phyloP scores from a whole-genome alignment of 1,284 basidiomycete species.

The Ganoderma resinaceum region DNA sequence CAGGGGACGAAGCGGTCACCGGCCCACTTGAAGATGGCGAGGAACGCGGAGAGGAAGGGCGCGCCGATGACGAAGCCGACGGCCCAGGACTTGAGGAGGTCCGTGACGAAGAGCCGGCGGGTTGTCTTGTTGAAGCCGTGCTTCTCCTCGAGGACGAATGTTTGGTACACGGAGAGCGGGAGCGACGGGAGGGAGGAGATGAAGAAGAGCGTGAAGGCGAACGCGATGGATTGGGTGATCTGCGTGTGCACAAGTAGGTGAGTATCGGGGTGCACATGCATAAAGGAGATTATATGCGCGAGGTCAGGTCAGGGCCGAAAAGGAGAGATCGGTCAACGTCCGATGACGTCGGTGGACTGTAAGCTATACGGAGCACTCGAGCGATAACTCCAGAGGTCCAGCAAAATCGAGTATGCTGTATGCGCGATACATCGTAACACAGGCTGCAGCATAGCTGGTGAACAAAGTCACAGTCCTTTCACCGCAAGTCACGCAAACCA shows the following conservation, averaged over 20 bases:
- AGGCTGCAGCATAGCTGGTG: too few relatives aligned
- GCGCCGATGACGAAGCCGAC: conserved; percentile 82
- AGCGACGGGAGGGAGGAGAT: conserved; percentile 73
- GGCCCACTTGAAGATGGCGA: conserved; percentile 92
- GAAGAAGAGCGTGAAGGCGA: conserved; percentile 73
- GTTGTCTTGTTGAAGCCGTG: conserved; percentile 99
- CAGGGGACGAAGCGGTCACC: conserved; percentile 90
- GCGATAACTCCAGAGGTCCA: too few relatives aligned
- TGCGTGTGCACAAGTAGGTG: conserved; percentile 38
- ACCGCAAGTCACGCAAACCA: too few relatives aligned
- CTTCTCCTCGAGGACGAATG: conserved; percentile 93
- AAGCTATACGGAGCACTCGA: too few relatives aligned
- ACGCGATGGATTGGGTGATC: conserved; percentile 88
- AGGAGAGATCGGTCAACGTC: too few relatives aligned
- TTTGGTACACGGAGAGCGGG: conserved; percentile 84
- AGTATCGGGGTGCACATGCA: too few relatives aligned
- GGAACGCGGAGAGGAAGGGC: conserved; percentile 88
- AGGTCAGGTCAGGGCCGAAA: too few relatives aligned
- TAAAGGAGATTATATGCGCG: not conserved
- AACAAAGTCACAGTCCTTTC: too few relatives aligned
- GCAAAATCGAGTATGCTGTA: too few relatives aligned
- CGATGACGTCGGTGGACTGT: too few relatives aligned
- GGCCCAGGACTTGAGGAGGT: conserved; percentile 83
- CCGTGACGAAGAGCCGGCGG: conserved; percentile 73
- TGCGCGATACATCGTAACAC: too few relatives aligned